A percentile compares a stretch with the other conserved stretches of the same genome.
Conservation (phyloP, 129 eudicot species). For the Glebionis coronaria region DNA sequence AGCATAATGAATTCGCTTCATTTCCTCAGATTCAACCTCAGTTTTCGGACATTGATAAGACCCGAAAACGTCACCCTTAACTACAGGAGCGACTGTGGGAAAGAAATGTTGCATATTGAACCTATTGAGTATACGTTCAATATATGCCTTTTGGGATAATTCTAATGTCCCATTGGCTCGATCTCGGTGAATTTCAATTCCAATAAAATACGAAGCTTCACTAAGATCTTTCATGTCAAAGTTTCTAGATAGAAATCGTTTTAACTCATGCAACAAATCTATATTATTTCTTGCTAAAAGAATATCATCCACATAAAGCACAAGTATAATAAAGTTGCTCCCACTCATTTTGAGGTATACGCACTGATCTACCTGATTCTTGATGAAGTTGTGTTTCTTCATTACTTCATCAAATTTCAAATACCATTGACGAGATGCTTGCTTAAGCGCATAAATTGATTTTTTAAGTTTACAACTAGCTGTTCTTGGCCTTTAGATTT, state of each 20-base stretch:
- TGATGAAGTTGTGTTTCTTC: background rate
- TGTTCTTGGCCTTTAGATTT: no score
- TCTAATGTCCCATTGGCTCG: no score
- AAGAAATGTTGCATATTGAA: background rate
- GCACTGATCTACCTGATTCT: background rate
- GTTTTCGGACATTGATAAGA: background rate
- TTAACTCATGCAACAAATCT: conserved; percentile 4
- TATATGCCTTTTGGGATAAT: background rate
- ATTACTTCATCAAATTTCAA: background rate
- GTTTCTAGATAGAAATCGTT: background rate
- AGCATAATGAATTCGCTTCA: background rate
- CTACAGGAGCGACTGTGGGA: background rate
- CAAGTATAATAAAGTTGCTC: no score
- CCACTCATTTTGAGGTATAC: no score
- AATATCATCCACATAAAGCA: no score
- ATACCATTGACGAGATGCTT: background rate
- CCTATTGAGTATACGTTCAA: background rate
- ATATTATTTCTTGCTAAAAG: background rate
- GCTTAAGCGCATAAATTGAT: background rate
- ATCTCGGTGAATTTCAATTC: no score
- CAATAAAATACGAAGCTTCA: background rate
- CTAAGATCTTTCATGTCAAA: background rate
- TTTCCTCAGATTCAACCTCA: background rate
- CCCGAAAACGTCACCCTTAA: background rate
- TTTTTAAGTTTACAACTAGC: background rate